Base-by-base conservation (phyloP, 768 basidiomycete species). In the Termitomyces sp. region DNA sequence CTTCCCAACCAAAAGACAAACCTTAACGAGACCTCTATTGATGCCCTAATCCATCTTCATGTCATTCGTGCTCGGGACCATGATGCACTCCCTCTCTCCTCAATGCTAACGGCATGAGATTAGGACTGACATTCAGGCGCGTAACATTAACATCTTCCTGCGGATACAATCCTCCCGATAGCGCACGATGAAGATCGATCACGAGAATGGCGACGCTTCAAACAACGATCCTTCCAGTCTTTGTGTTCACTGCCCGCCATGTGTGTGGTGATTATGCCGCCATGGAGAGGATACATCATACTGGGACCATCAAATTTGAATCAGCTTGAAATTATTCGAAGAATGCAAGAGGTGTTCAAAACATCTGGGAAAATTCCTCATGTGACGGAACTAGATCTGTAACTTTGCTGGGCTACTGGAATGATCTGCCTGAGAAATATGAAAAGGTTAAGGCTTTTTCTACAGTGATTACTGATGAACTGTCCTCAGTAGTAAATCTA, bases 261-360 rank as follows among this genome's bases (percentile, higher is more conserved):
- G 62, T 44, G 48, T 51, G 44, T n/a, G n/a, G 56, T 54, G 8
- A 61, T 61, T n/a, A 57, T 56, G 50, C 7, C 62, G 61, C 50
- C 58, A 56, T 46, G 56, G 54, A 26, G 30, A 22, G 56, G 59
- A 5, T 56, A 56, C 30, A 13, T 63, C 2, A 24, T 26, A 16
- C 30, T 63, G 1, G 45, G 48, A 6, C 36, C 40, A 7, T 63
- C 64, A 1, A 55, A 57, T 28, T 36, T 63, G 45, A 57, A 63
- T 22, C 64, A 65, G 52, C 46, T 52, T 13, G 62, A 65, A 26
- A n/a, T n/a, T n/a, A n/a, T n/a, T n/a, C n/a, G n/a, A n/a, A n/a
- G n/a, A 65, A n/a, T n/a, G n/a, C n/a, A n/a, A n/a, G n/a, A n/a
- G n/a, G n/a, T n/a, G n/a, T n/a, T n/a, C n/a, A n/a, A n/a, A n/a